Base-by-base conservation (phyloP, 257 asterid genomes). In the Linaria vulgaris region DNA sequence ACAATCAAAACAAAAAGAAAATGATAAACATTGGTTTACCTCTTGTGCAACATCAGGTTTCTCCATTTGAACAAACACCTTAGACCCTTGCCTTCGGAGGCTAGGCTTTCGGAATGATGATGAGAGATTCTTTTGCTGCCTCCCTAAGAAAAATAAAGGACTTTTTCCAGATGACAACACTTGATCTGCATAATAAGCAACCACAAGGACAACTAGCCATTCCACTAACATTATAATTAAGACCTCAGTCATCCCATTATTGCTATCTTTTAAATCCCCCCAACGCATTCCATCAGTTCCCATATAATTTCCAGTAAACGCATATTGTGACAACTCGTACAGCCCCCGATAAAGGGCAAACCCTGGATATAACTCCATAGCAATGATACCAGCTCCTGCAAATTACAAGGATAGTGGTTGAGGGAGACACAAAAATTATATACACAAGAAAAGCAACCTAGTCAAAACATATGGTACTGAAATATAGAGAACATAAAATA, bases 261-360 rank as follows among this genome's bases (percentile, higher is more conserved):
- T 19, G 51, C 80, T 61, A 78, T 87, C 82, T 43, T 59, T 83
- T 69, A 94, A 61, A 80, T 90, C 80, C 71, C 71, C 85, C 99
- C 97, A 94, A 74, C 78, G 70, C 99, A 94, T 94, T 68, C 99
- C 99, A 59, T 60, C 81, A 51, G 88, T 94, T 73, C 99, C 99
- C 95, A 83, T 81, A 58, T 78, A 87, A 64, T 63, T 52, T 23
- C 97, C 96, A 48, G 11, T 8, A 60, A 87, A 90, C 45, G 97
- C 41, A 76, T 88, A 90, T 66, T 90, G 83, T 21, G 95, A 76
- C 64, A 94, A 77, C 82, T 94, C 97, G 15, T 82, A 87, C 49
- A 94, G 71, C 45, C 97, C 97, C 63, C 99, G 95, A 59, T 73
- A 90, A 66, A 94, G 92, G 61, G 95, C 66, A 71, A 90, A 94